These are phyloP conservation scores for Colletotrichum spinosum DNA, from an alignment of 2,329 filamentous ascomycete species.

Conservation along the genomic window DNA sequence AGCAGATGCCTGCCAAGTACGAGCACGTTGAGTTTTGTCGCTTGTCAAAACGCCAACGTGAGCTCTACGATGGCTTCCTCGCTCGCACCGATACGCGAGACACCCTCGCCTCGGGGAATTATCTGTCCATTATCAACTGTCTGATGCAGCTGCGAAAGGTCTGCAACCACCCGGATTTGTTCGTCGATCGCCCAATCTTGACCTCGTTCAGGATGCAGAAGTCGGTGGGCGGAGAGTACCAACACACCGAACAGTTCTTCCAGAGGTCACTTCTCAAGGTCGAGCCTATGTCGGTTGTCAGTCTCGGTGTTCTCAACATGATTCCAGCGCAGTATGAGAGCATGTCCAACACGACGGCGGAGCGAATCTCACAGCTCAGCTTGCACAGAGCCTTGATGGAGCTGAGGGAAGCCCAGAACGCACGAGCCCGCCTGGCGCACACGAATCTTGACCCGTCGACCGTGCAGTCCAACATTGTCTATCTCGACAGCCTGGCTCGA, in stretches of 20 bases:
- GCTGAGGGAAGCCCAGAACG: conserved; percentile 77
- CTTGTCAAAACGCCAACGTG: conserved; percentile 92
- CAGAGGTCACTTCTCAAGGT: conserved; percentile 73
- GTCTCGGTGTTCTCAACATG: conserved; percentile 82
- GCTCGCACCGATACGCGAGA: conserved; percentile 89
- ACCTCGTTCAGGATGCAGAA: conserved; percentile 93
- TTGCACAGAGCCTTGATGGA: conserved; percentile 77
- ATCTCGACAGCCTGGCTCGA: conserved; percentile 77
- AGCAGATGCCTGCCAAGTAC: conserved; percentile 98
- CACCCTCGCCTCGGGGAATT: conserved; percentile 91
- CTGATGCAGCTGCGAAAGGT: conserved; percentile 98
- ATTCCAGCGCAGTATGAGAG: conserved; percentile 78
- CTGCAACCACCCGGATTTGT: conserved; percentile 97
- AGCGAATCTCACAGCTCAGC: conserved; percentile 73
- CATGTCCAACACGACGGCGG: conserved; percentile 65
- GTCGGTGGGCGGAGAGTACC: conserved; percentile 81
- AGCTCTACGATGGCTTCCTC: conserved; percentile 96
- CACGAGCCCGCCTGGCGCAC: conserved; percentile 66
- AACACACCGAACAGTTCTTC: conserved; percentile 77
- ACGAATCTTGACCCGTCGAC: conserved; percentile 72
- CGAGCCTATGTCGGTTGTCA: conserved; percentile 72
- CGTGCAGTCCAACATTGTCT: conserved; percentile 75
- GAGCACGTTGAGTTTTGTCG: conserved; percentile 97
- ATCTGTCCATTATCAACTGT: conserved; percentile 98
- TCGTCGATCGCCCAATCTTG: conserved; percentile 95